Evolutionary conservation across 139 green algal genomes (phyloP).

Genomic region (Deuterostichococcus epilithicus): DNA sequence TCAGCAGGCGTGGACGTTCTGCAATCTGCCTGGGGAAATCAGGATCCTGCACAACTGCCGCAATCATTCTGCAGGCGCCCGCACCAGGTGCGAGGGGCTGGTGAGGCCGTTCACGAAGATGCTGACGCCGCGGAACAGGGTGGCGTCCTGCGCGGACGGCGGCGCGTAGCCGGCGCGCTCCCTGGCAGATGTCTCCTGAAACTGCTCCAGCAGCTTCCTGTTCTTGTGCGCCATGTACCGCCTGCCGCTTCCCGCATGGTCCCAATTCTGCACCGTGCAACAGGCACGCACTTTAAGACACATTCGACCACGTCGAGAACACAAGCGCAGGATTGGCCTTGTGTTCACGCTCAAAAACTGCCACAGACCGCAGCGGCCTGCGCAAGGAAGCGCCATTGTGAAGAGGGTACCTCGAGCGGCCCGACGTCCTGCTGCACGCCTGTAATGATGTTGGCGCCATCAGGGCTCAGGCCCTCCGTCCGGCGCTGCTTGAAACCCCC

Average conservation of each 20-base stretch:
- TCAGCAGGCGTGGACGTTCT: neutral
- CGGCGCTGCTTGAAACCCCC: neutral
- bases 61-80: neutral
- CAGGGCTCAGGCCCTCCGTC: neutral
- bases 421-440: neutral
- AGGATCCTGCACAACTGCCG: neutral
- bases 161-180: constrained; percentile 5
- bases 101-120: constrained; percentile 91
- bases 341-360: no score
- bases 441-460: neutral
- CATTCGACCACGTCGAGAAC: no score
- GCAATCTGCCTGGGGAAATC: neutral
- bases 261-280: neutral
- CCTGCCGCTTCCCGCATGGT: neutral
- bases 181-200: constrained; percentile 33
- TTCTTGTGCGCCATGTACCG: constrained; percentile 66
- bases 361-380: no score
- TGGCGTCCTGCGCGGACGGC: neutral
- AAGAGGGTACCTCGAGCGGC: neutral
- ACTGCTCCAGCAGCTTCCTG: constrained; percentile 65
- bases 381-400: no score
- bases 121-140: constrained; percentile 78
- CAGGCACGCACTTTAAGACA: no score
- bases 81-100: constrained; percentile 51
- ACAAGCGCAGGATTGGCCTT: no score